Evolutionary conservation across 352 stramenopile species (phyloP).

Genomic region (Phytophthora megakarya): DNA sequence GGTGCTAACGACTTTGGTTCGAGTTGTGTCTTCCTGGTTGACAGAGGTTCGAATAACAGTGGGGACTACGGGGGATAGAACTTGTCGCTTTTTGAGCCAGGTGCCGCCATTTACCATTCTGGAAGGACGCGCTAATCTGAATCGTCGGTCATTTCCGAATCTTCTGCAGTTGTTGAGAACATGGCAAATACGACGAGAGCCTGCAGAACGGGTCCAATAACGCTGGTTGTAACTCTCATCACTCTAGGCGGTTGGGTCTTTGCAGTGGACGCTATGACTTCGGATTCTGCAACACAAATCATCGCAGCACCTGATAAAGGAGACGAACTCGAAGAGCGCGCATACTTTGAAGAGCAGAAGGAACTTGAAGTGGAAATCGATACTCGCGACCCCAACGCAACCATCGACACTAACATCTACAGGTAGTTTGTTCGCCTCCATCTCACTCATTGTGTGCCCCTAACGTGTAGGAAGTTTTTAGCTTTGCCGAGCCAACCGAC

Average conservation of each 20-base stretch:
- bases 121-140: slow-evolving; percentile 29
- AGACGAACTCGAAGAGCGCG: slow-evolving; percentile 65
- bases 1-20: not conserved
- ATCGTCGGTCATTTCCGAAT: slow-evolving; percentile 15
- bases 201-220: not conserved
- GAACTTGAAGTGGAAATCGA: slow-evolving; percentile 48
- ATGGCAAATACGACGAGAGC: not conserved
- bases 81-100: slow-evolving; percentile 32
- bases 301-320: slow-evolving; percentile 74
- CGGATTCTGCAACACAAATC: slow-evolving; percentile 40
- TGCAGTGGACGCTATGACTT: slow-evolving; percentile 2
- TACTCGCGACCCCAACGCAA: slow-evolving; percentile 40
- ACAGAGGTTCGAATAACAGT: slow-evolving; percentile 10
- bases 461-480: slow-evolving; percentile 15
- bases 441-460: not conserved
- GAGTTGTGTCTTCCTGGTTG: slow-evolving; percentile 27
- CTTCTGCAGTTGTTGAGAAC: not conserved
- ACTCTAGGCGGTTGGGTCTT: not conserved
- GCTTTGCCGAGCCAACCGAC: slow-evolving; percentile 54
- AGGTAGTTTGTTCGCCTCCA: slow-evolving; percentile 32
- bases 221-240: slow-evolving; percentile 7
- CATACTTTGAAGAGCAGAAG: slow-evolving; percentile 50
- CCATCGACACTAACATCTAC: slow-evolving; percentile 76
- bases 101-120: slow-evolving; percentile 33
- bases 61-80: slow-evolving; percentile 20